Conservation (phyloP, 306 rosid genomes). For the Corylus avellana region DNA sequence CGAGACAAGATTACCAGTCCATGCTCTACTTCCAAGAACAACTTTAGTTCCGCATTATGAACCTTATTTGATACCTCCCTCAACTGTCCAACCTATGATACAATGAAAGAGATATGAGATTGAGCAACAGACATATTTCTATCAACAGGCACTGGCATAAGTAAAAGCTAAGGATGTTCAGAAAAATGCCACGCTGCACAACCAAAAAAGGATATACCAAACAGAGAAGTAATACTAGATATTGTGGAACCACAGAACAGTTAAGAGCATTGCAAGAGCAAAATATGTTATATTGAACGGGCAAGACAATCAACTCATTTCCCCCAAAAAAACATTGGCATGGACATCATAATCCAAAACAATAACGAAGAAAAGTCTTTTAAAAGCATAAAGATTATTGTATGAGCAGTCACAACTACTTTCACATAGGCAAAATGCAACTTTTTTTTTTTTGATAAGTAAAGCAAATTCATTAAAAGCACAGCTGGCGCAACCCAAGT, state of each 20-base stretch:
- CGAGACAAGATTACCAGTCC: slow-evolving; percentile 57
- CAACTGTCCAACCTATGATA: slow-evolving; percentile 75
- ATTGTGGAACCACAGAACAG: slow-evolving; percentile 9
- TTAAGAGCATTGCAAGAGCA: not conserved
- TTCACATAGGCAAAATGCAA: not conserved
- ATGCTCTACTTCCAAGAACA: slow-evolving; percentile 74
- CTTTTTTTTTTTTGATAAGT: no score
- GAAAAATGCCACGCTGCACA: not conserved
- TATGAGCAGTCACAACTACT: slow-evolving; percentile 1
- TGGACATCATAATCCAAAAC: not conserved
- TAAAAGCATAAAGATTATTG: not conserved
- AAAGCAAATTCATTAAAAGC: no score
- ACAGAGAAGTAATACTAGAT: not conserved
- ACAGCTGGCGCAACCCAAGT: no score
- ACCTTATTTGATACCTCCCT: slow-evolving; percentile 68
- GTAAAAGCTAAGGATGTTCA: not conserved
- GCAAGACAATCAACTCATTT: not conserved
- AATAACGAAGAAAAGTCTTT: not conserved
- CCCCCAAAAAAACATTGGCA: not conserved
- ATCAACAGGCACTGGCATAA: not conserved
- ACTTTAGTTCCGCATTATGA: slow-evolving; percentile 72
- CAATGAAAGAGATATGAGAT: slow-evolving; percentile 8
- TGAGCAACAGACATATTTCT: slow-evolving; percentile 18
- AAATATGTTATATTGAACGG: not conserved
- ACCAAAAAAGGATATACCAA: not conserved